Conservation (phyloP, 2,329 filamentous ascomycete species). For the Cladosporium sp. region DNA sequence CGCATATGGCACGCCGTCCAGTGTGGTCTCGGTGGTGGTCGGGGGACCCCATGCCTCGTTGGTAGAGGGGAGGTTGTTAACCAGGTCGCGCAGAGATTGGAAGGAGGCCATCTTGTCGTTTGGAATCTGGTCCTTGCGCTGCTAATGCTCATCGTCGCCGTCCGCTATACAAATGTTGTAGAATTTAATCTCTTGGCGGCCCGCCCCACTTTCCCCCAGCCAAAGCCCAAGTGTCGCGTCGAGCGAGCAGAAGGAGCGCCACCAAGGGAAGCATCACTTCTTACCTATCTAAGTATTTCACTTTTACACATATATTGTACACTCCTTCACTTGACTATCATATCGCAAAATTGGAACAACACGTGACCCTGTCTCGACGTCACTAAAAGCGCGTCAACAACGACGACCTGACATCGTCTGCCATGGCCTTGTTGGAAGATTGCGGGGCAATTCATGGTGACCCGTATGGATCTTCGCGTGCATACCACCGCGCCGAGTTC, state of each 20-base stretch:
- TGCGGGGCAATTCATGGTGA: slow-evolving; percentile 18
- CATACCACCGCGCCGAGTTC: slow-evolving; percentile 50
- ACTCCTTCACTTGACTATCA: not conserved
- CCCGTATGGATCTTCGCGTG: slow-evolving; percentile 45
- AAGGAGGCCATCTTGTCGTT: slow-evolving; percentile 45
- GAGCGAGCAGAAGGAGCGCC: not conserved
- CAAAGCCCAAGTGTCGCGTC: not conserved
- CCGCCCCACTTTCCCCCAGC: slow-evolving; percentile 7
- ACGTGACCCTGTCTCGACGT: not conserved
- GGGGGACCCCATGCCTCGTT: slow-evolving; percentile 75
- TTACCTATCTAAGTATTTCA: not conserved
- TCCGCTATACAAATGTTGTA: not conserved
- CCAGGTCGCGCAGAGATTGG: slow-evolving; percentile 50
- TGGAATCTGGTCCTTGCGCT: slow-evolving; percentile 20
- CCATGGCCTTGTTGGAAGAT: slow-evolving; percentile 17
- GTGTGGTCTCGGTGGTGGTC: slow-evolving; percentile 79
- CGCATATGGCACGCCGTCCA: slow-evolving; percentile 94
- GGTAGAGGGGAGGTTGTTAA: slow-evolving; percentile 47
- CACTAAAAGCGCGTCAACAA: not conserved
- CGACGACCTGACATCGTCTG: not conserved
- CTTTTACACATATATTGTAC: not conserved
- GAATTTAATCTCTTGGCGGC: slow-evolving; percentile 8
- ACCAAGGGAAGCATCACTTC: not conserved
- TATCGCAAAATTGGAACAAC: not conserved
- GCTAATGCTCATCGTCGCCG: slow-evolving; percentile 3